phyloP scores from a whole-genome alignment of 2,329 filamentous ascomycete genomes.

The Exophiala dermatitidis region DNA sequence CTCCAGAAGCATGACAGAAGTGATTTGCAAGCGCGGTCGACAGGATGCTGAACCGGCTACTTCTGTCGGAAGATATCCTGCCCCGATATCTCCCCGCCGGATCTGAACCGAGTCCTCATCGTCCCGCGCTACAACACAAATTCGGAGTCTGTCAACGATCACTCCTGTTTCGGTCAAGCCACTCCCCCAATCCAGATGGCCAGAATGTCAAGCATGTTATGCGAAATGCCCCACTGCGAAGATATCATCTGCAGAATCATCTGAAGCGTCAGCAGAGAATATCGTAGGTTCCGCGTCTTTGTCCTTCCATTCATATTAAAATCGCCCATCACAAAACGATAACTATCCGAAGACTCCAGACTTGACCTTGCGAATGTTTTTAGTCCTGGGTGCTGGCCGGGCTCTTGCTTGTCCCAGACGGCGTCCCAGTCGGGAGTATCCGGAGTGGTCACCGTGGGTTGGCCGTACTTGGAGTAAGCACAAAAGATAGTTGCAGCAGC shows the following conservation, averaged over 20 bases:
- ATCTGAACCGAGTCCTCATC: neutral
- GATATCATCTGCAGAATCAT: neutral
- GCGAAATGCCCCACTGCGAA: slow-evolving; percentile 2
- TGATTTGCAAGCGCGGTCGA: too few relatives aligned
- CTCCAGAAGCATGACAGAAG: too few relatives aligned
- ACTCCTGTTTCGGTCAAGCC: neutral
- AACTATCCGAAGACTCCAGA: neutral
- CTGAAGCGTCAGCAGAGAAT: neutral
- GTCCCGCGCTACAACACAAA: neutral
- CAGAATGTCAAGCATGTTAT: slow-evolving; percentile 1
- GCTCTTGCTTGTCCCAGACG: neutral
- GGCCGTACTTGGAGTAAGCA: slow-evolving; percentile 30
- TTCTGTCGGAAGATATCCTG: too few relatives aligned
- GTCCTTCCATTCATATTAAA: neutral
- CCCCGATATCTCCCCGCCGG: too few relatives aligned
- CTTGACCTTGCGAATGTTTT: neutral
- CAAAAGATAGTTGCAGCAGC: slow-evolving; percentile 39
- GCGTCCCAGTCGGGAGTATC: neutral
- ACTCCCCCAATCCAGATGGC: neutral
- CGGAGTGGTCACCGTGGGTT: neutral
- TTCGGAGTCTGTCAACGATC: neutral
- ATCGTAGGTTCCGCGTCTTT: neutral
- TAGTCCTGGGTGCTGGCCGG: neutral
- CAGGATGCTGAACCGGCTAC: too few relatives aligned
- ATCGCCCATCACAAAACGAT: neutral